Percentiles rank a stretch among this genome's conserved stretches.
phyloP scores from a whole-genome alignment of 1,284 basidiomycete genomes.

The Apiotrichum domesticum region DNA sequence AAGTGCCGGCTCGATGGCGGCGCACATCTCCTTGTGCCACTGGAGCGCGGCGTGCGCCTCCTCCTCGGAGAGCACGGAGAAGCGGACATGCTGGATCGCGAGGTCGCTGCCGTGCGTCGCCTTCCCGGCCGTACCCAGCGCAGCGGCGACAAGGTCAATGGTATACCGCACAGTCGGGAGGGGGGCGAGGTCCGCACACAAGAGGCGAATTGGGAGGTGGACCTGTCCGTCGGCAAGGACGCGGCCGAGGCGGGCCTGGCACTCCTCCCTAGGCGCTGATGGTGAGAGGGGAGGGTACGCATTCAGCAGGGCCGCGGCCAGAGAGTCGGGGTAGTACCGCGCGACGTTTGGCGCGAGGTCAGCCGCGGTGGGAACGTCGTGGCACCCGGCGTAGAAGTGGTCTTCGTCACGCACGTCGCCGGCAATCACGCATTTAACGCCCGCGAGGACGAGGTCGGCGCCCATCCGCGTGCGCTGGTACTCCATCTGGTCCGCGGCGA shows the following conservation, averaged over 20 bases:
- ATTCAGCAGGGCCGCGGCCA: constrained; percentile 51
- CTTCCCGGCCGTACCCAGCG: constrained; percentile 52
- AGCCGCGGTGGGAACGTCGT: constrained; percentile 50
- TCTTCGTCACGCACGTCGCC: constrained; percentile 62
- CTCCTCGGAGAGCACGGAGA: constrained; percentile 45
- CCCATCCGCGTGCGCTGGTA: constrained; percentile 65
- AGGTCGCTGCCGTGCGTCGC: constrained; percentile 65
- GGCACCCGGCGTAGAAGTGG: constrained; percentile 63
- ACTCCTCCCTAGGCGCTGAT: constrained; percentile 45
- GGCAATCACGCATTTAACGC: constrained; percentile 57
- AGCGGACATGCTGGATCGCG: constrained; percentile 50
- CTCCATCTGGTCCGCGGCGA: constrained; percentile 53
- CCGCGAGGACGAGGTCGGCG: constrained; percentile 53
- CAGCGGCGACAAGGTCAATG: constrained; percentile 50
- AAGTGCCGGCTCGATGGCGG: constrained; percentile 43
- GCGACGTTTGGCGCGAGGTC: constrained; percentile 58
- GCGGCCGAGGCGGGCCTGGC: constrained; percentile 53
- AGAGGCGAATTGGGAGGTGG: constrained; percentile 59
- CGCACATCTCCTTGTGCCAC: constrained; percentile 54
- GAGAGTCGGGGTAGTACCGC: constrained; percentile 56
- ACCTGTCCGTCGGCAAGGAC: constrained; percentile 61
- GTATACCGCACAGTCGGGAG: constrained; percentile 64
- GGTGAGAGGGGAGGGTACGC: constrained; percentile 48
- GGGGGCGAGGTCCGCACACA: constrained; percentile 56
- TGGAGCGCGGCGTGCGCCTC: constrained; percentile 51